Percentiles rank a stretch among this genome's conserved stretches.
Conservation (phyloP, 140 eudicot species). For the Cichorium intybus region DNA sequence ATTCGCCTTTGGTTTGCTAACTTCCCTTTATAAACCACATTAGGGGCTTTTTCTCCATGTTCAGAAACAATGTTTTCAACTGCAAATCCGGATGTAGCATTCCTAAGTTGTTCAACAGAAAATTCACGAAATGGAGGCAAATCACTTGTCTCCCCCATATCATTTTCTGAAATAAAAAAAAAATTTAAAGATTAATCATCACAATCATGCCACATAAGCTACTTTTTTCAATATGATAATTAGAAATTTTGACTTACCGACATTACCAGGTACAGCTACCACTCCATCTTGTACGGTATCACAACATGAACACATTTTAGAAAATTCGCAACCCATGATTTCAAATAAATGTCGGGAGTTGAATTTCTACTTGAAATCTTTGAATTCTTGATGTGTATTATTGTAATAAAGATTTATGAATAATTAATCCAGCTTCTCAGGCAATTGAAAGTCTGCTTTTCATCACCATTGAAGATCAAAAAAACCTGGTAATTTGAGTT, state of each 20-base stretch:
- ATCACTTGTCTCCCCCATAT: slow-evolving; percentile 56
- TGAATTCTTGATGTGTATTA: neutral
- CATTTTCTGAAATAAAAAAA: slow-evolving; percentile 47
- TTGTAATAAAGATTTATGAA: slow-evolving; percentile 1
- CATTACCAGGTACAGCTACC: slow-evolving; percentile 40
- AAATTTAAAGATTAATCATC: slow-evolving; percentile 40
- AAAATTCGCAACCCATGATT: slow-evolving; percentile 68
- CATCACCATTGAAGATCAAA: slow-evolving; percentile 19
- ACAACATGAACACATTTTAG: slow-evolving; percentile 57
- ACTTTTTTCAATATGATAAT: neutral
- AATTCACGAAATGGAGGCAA: slow-evolving; percentile 76
- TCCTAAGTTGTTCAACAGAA: slow-evolving; percentile 74
- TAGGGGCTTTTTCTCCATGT: slow-evolving; percentile 97
- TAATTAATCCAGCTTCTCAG: slow-evolving; percentile 10
- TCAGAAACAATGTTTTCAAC: slow-evolving; percentile 95
- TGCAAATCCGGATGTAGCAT: slow-evolving; percentile 89
- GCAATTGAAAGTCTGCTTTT: slow-evolving; percentile 3
- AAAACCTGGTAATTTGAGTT: slow-evolving; percentile 5
- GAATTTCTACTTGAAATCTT: slow-evolving; percentile 22
- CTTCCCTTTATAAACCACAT: slow-evolving; percentile 89
- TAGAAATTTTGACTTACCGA: slow-evolving; percentile 38
- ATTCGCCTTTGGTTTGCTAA: slow-evolving; percentile 73
- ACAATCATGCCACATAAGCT: neutral
- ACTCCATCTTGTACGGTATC: slow-evolving; percentile 47
- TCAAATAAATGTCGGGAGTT: slow-evolving; percentile 1